Base-by-base conservation (phyloP, 495 filamentous ascomycete genomes). In the Podospora appendiculata region DNA sequence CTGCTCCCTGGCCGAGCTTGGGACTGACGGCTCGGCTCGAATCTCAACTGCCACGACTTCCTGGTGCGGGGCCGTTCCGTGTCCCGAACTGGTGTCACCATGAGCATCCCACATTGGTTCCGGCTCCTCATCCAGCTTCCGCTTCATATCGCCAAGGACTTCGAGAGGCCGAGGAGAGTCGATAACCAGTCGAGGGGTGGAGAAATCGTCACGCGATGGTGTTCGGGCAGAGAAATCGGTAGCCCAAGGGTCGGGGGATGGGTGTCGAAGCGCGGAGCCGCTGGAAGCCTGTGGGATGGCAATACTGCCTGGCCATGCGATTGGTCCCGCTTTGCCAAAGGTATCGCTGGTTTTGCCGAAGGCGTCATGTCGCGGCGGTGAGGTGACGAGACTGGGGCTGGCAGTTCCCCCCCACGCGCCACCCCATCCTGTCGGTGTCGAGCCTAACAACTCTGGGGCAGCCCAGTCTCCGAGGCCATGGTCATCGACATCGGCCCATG, bases 221-320 rank as follows among this genome's bases (percentile, higher is more conserved):
- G 45, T 48, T 12, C 43, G 53, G 5, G 60, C 46, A 13, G 66
- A 63, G n/a, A 63, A 54, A 34, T 69, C 70, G 34, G 61, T 16
- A 3, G 68, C 64, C 76, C 76, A 79, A 3, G 76, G 76, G 61
- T 79, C 76, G n/a, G 73, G 73, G 5, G 76, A 78, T n/a, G 67
- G 68, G 17, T 73, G 68, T 56, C 72, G 74, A 16, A 69, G 50
- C n/a, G 62, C 36, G 11, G 66, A 68, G 18, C 57, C 54, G 33
- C 50, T 59, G 8, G 55, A 17, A 1, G 55, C 54, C 35, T 62
- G 62, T 1, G 65, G 36, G 35, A 61, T 57, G 38, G 72, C 60
- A 53, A 73, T 59, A 52, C 57, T 74, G 1, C 62, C 67, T 3
- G 72, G 70, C 63, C 68, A 71, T 8, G 70, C 65, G 25, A 74